A percentile compares a stretch with the other conserved stretches of the same genome.
Conservation (phyloP, 2,329 filamentous ascomycete species). For the Blastomyces parvus region DNA sequence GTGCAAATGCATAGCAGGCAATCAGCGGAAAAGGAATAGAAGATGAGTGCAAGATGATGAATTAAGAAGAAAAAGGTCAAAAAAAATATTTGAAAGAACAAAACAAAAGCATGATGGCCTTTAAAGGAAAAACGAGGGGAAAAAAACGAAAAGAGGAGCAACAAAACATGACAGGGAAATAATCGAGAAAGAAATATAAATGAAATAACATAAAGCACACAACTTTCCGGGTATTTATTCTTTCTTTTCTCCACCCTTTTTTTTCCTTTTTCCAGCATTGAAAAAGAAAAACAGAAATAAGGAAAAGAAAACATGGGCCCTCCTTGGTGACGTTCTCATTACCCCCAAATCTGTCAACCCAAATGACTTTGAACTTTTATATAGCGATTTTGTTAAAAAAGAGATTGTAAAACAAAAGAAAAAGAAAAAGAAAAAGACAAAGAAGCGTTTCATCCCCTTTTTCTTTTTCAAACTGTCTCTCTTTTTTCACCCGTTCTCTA, state of each 20-base stretch:
- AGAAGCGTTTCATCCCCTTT: no score
- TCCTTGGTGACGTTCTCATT: neutral
- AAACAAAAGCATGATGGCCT: neutral
- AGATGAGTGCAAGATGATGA: neutral
- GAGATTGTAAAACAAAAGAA: neutral
- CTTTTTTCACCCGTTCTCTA: neutral
- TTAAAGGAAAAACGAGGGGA: slow-evolving; percentile 11
- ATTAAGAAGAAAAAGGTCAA: slow-evolving; percentile 12
- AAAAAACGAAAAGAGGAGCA: slow-evolving; percentile 10
- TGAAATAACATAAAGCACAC: neutral
- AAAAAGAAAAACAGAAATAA: slow-evolving; percentile 14
- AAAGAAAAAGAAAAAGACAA: no score
- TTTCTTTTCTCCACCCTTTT: neutral
- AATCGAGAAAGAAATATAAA: slow-evolving; percentile 6
- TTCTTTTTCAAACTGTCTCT: neutral
- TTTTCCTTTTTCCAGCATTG: neutral
- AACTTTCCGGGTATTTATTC: slow-evolving; percentile 8
- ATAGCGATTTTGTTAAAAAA: neutral
- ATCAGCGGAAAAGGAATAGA: neutral
- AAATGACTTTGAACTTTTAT: neutral
- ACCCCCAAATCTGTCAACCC: neutral
- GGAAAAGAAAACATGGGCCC: neutral
- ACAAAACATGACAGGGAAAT: slow-evolving; percentile 9
- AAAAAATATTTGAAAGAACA: slow-evolving; percentile 13
- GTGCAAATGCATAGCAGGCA: slow-evolving; percentile 2